Percentiles rank a stretch among this genome's conserved stretches.
These are phyloP conservation scores for Poteriospumella lacustris DNA, from an alignment of 108 stramenopile species.

Conservation along the genomic window DNA sequence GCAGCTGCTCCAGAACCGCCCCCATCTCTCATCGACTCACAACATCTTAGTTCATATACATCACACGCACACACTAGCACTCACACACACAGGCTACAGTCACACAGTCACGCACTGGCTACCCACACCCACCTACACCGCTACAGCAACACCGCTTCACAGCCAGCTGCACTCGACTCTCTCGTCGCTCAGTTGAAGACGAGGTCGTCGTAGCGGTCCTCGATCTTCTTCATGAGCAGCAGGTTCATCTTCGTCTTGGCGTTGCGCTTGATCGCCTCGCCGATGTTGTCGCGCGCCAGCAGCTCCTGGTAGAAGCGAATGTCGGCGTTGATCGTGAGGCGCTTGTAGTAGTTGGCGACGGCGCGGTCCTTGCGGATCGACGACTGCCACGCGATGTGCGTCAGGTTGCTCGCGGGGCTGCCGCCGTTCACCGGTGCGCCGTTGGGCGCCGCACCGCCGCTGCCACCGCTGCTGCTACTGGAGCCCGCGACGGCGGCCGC, in stretches of 20 bases:
- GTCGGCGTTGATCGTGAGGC: neutral
- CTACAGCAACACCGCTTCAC: neutral
- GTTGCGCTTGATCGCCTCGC: neutral
- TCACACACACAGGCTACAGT: no score
- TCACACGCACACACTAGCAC: no score
- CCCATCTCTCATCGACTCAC: no score
- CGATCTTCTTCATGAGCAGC: neutral
- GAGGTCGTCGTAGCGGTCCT: neutral
- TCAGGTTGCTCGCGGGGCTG: neutral
- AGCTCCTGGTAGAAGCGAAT: neutral
- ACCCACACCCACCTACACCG: no score
- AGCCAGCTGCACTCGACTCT: neutral
- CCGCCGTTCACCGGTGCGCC: neutral
- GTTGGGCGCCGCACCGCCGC: neutral
- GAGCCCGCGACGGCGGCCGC: neutral
- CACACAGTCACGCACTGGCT: no score
- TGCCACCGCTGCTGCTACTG: neutral
- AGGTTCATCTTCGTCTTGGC: neutral
- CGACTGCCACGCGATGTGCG: neutral
- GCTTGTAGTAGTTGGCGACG: neutral
- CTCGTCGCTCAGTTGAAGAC: neutral
- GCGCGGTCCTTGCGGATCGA: neutral
- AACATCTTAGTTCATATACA: no score
- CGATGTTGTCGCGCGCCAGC: neutral
- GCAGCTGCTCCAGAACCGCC: no score